Percentiles rank a stretch among this genome's conserved stretches.
phyloP scores from a whole-genome alignment of 2,329 filamentous ascomycete genomes.

The Nigrospora sphaerica region DNA sequence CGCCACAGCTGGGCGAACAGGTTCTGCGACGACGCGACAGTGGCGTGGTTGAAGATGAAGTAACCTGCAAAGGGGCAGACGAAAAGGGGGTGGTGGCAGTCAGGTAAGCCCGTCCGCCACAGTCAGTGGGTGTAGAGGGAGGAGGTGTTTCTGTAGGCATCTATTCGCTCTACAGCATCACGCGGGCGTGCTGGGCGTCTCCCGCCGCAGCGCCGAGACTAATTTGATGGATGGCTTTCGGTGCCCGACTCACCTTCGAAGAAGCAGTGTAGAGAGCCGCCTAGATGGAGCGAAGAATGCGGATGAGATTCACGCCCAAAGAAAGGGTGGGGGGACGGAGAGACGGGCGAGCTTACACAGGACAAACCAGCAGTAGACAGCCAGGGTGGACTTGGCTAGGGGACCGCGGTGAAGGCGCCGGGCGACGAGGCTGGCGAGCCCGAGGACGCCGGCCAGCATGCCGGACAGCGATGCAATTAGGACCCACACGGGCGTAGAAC shows the following conservation, averaged over 20 bases:
- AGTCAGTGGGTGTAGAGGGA: too few relatives aligned
- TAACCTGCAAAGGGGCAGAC: constrained; percentile 45
- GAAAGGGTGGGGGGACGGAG: too few relatives aligned
- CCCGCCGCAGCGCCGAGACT: too few relatives aligned
- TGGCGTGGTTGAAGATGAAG: constrained; percentile 63
- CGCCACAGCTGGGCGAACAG: constrained; percentile 87
- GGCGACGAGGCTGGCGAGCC: constrained; percentile 22
- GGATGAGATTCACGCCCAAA: too few relatives aligned
- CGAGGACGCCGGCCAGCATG: constrained; percentile 28
- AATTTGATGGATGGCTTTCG: too few relatives aligned
- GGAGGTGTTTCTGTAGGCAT: too few relatives aligned
- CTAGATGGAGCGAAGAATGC: constrained; percentile 23
- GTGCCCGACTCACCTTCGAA: constrained; percentile 59
- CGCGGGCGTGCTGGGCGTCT: too few relatives aligned
- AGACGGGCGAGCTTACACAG: constrained; percentile 34
- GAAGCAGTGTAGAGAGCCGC: constrained; percentile 65
- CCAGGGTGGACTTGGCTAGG: constrained; percentile 31
- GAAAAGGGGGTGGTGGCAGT: not conserved
- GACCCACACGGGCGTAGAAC: constrained; percentile 29
- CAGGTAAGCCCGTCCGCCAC: not conserved
- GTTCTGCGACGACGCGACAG: constrained; percentile 60
- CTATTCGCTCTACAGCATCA: too few relatives aligned
- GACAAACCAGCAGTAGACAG: constrained; percentile 45
- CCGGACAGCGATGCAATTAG: constrained; percentile 30
- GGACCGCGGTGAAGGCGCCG: constrained; percentile 17